Percentiles rank a stretch among this genome's conserved stretches.
These are phyloP conservation scores for Stagonosporopsis vannaccii DNA, from an alignment of 2,329 filamentous ascomycete species.

Conservation along the genomic window DNA sequence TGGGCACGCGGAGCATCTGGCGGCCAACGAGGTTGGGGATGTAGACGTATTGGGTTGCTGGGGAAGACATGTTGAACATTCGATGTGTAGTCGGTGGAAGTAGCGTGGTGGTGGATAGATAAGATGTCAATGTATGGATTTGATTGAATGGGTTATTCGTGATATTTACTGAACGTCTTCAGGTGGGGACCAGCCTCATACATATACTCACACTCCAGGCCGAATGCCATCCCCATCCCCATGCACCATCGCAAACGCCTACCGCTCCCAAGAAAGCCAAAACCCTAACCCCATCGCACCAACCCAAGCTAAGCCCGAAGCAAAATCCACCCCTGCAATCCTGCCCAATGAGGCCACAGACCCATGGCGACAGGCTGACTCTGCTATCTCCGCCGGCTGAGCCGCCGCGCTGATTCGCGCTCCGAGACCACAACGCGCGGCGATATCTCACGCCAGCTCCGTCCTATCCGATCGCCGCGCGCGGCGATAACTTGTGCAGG, in stretches of 20 bases:
- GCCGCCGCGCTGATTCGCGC: conserved; percentile 29
- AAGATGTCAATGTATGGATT: conserved; percentile 1
- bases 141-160: conserved; percentile 11
- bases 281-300: conserved; percentile 30
- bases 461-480: conserved; percentile 23
- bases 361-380: background rate
- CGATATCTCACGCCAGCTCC: conserved; percentile 27
- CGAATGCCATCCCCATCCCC: conserved; percentile 3
- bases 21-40: conserved; percentile 50
- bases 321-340: conserved; percentile 20
- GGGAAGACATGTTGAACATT: conserved; percentile 38
- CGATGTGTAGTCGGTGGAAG: conserved; percentile 10
- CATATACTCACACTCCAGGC: conserved; percentile 17
- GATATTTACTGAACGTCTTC: conserved; percentile 9
- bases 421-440: conserved; percentile 29
- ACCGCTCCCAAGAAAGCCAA: conserved; percentile 19
- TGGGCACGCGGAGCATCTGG: conserved; percentile 47
- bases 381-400: conserved; percentile 18
- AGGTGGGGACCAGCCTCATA: conserved; percentile 15
- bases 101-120: conserved; percentile 9
- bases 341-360: conserved; percentile 19
- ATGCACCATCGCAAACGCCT: conserved; percentile 22
- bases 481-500: conserved; percentile 26
- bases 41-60: conserved; percentile 45
- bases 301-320: conserved; percentile 11